These are phyloP conservation scores for Geranomyces variabilis DNA, from an alignment of 192 early-diverging fungal species.

Conservation along the genomic window DNA sequence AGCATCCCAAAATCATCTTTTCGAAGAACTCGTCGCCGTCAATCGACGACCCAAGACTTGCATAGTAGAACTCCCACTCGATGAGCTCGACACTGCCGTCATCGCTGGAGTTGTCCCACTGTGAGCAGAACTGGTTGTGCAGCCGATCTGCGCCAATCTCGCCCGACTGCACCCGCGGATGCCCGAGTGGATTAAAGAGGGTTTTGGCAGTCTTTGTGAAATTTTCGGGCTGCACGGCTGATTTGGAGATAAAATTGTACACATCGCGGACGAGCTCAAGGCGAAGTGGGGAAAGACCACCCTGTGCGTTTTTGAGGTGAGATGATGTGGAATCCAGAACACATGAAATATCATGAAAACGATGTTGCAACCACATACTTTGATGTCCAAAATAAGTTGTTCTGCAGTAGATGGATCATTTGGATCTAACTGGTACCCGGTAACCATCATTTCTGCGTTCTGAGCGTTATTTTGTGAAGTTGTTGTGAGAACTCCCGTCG, in stretches of 20 bases:
- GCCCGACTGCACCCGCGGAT: conserved; percentile 31
- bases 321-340: too few relatives aligned
- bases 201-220: conserved; percentile 16
- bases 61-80: conserved; percentile 37
- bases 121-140: conserved; percentile 11
- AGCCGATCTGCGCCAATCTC: conserved; percentile 21
- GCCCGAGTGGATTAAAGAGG: conserved; percentile 27
- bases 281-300: conserved; percentile 26
- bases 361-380: conserved; percentile 8
- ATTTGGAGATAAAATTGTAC: conserved; percentile 5
- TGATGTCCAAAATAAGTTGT: conserved; percentile 24
- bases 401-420: conserved; percentile 8
- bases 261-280: conserved; percentile 18
- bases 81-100: conserved; percentile 28
- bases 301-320: conserved; percentile 10
- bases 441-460: conserved; percentile 17
- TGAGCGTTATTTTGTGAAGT: neutral
- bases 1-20: conserved; percentile 23
- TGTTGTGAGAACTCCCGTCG: neutral
- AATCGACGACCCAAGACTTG: neutral
- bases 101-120: conserved; percentile 4
- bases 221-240: neutral
- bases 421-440: conserved; percentile 15
- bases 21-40: conserved; percentile 35
- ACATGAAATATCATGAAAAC: neutral